Base-by-base conservation (phyloP, 768 basidiomycete species). In the Phanerochaete carnosa region DNA sequence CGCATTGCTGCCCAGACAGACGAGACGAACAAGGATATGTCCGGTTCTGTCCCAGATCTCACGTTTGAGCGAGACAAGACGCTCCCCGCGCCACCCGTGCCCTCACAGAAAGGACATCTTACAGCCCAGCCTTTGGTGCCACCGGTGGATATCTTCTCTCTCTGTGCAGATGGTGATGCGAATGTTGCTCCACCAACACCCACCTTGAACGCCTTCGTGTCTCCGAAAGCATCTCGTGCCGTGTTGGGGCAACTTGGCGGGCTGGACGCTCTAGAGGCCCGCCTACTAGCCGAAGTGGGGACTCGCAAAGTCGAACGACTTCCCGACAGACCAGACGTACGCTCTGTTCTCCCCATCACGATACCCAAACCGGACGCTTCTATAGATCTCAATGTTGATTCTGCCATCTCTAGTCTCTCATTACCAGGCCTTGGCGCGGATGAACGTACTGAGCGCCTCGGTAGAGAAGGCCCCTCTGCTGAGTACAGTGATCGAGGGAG, bases 241-340 rank as follows among this genome's bases (percentile, higher is more conserved):
- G 37, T 45, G 26, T 30, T 62, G 53, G 58, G 64, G 3, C 49
- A 59, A 4, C 55, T 59, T 4, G 55, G 45, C 7, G 60, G 53
- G 11, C 73, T 93, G 2, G 90, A 93, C 63, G 90, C 86, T 2
- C 74, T 93, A 8, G 90, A 93, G 68, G 77, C 83, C 51, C 77
- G 85, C 55, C 74, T 93, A 3, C 72, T 88, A 0, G 85, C 83
- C 0, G 85, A 92, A 66, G 90, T 92, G 7, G 90, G 90, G 28
- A 92, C 90, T 22, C 79, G 85, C 53, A 78, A 74, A 66, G 62
- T 70, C 0, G 73, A 76, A n/a, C 62, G 58, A 19, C 46, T 57
- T 2, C 65, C 69, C 28, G 60, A 64, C 45, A 67, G 69, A 12
- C 73, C 76, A 0, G 75, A 79, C 43, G 74, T 77, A 8, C 71